Conservation (phyloP, 2,329 filamentous ascomycete genomes). For the Penicillium psychrosexuale region DNA sequence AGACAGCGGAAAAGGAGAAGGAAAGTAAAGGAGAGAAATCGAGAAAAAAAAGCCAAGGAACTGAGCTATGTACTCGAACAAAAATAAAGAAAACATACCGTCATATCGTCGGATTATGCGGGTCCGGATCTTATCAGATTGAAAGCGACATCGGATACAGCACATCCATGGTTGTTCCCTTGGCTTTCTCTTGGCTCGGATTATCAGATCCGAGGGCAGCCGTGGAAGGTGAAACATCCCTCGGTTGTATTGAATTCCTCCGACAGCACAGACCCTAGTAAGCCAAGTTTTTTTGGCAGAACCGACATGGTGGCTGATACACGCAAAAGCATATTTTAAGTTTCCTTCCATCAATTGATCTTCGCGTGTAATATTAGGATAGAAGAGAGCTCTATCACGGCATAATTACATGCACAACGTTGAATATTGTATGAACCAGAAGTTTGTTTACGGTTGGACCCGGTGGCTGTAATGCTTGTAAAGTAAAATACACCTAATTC, state of each 20-base stretch:
- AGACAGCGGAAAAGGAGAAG: not conserved
- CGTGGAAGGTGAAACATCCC: not conserved
- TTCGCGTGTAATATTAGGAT: not conserved
- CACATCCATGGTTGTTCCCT: not conserved
- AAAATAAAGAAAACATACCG: not conserved
- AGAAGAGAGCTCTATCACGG: not conserved
- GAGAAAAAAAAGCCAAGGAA: not conserved
- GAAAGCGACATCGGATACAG: constrained; percentile 9
- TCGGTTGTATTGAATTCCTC: not conserved
- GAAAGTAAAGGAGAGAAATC: not conserved
- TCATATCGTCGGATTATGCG: constrained; percentile 1
- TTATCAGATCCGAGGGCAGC: constrained; percentile 1
- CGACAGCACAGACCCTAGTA: not conserved
- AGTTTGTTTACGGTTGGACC: not conserved
- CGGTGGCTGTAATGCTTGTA: not conserved
- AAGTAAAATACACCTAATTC: not conserved
- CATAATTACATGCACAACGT: not conserved
- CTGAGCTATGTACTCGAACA: not conserved
- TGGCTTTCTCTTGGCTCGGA: constrained; percentile 1
- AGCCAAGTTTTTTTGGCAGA: not conserved
- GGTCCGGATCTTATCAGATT: constrained; percentile 12
- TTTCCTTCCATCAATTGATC: too few species aligned
- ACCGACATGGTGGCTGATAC: not conserved
- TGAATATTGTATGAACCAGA: not conserved
- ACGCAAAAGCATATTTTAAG: too few species aligned